Evolutionary conservation across 2,329 filamentous ascomycete genomes (phyloP), one percentile per base, ranked within the genome.

Genomic region (Amylocarpus encephaloides): DNA sequence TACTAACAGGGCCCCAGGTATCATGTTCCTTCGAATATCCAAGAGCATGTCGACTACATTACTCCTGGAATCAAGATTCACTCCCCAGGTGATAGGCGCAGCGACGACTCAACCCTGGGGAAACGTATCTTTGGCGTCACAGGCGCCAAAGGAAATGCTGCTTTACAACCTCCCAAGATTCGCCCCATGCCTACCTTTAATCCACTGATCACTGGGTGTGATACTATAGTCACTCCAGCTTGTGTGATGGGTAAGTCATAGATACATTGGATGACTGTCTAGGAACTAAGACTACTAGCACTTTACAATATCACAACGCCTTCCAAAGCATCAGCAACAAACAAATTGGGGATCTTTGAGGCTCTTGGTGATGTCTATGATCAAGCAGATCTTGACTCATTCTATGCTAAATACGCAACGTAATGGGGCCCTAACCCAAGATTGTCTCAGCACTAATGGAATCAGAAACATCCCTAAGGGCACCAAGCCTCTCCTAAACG

Each of bases 341-440:
- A 61, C 35, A 16, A 51, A 11, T 69, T 76, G 22, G 76, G 74
- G 16, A 74, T 80, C 26, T 76, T 78, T 36, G 76, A 80, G 57
- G 76, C 76, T 58, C 73, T 70, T 12, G 71, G 72, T 18, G 73
- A 79, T 58, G 71, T 74, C 33, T 79, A 78, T 59, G 66, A 74
- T 41, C 72, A 75, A 57, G 58, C 59, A 2, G 75, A 78, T 57
- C 62, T 78, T 15, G 65, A 77, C 54, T 55, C 69, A 11, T 68
- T 49, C 55, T 69, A 46, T 62, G 63, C 56, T 58, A 61, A 42
- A 33, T 59, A 41, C 59, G 66, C 56, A 48, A 48, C 30, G 64
- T 55, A 60, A 68, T 61, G 50, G 64, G 67, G 12, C 69, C 54
- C 71, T 70, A 22, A 62, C 70, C 48, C 62, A 62, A 15, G 63